A percentile compares a stretch with the other conserved stretches of the same genome.
phyloP scores from a whole-genome alignment of 129 eudicot species.

The Cynara cardunculus region DNA sequence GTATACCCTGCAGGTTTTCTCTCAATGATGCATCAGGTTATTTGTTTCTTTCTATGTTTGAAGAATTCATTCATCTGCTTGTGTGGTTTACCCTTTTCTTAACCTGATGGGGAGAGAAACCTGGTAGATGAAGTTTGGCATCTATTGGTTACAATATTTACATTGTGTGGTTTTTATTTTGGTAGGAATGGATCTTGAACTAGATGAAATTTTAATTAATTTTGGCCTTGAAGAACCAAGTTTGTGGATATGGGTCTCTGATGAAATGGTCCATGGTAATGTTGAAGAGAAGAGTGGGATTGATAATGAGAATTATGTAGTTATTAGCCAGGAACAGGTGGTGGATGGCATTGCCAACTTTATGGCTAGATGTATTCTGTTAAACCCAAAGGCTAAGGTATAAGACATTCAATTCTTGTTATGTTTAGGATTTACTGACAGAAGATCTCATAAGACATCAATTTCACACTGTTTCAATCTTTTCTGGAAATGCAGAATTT shows the following conservation, averaged over 20 bases:
- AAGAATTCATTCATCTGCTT: background rate
- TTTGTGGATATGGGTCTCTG: constrained; percentile 95
- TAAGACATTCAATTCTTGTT: background rate
- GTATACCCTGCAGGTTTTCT: constrained; percentile 32
- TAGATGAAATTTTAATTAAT: constrained; percentile 64
- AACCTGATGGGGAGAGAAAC: background rate
- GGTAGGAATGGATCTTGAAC: constrained; percentile 50
- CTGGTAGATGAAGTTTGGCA: background rate
- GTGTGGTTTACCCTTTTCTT: background rate
- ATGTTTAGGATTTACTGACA: background rate
- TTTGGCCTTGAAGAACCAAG: constrained; percentile 74
- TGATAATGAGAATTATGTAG: constrained; percentile 74
- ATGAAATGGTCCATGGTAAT: constrained; percentile 60
- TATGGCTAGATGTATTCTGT: constrained; percentile 80
- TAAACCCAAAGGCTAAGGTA: constrained; percentile 82
- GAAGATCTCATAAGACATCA: background rate
- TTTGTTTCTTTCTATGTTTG: background rate
- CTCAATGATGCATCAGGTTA: constrained; percentile 49
- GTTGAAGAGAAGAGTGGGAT: constrained; percentile 77
- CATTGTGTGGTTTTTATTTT: constrained; percentile 5
- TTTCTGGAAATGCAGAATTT: constrained; percentile 55
- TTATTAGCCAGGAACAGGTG: constrained; percentile 81
- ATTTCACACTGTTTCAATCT: constrained; percentile 14
- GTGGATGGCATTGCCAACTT: constrained; percentile 86
- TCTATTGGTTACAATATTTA: background rate